These are phyloP conservation scores for Coemansia sp. DNA, from an alignment of 192 early-diverging fungal genomes.

Conservation along the genomic window DNA sequence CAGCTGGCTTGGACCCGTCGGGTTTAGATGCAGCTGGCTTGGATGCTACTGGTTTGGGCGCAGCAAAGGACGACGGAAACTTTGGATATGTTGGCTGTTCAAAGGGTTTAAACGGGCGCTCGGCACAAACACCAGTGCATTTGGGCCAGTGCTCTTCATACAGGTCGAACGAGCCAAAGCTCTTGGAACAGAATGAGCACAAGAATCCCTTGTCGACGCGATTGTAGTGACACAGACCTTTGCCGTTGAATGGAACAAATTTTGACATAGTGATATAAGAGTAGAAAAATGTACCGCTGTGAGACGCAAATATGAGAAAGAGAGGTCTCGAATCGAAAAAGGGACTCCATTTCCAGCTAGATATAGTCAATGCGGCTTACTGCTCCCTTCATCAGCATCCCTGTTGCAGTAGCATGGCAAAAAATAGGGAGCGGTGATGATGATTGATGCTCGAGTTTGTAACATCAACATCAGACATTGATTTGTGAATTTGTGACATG, in stretches of 20 bases:
- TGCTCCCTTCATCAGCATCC: not conserved
- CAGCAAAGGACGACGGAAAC: constrained; percentile 24
- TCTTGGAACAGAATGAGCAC: constrained; percentile 41
- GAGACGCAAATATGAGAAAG: not conserved
- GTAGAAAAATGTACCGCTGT: not conserved
- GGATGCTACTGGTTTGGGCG: not conserved
- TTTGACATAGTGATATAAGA: constrained; percentile 21
- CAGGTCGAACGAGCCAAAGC: constrained; percentile 20
- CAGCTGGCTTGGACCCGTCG: not conserved
- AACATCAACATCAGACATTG: not conserved
- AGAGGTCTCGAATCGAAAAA: not conserved
- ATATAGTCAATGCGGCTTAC: not conserved
- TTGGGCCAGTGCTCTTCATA: constrained; percentile 52
- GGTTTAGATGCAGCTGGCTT: not conserved
- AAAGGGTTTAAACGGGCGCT: constrained; percentile 30
- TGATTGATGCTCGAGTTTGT: not conserved
- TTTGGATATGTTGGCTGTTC: constrained; percentile 21
- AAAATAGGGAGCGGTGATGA: not conserved
- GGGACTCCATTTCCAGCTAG: not conserved
- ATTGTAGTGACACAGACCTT: constrained; percentile 37
- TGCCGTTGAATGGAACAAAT: constrained; percentile 48
- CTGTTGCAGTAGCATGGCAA: not conserved
- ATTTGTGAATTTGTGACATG: not conserved
- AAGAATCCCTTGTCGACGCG: constrained; percentile 14
- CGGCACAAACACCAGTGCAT: constrained; percentile 49